Evolutionary conservation across 768 basidiomycete species (phyloP), one percentile per base, ranked within the genome.

Genomic region (Mycena indigotica): DNA sequence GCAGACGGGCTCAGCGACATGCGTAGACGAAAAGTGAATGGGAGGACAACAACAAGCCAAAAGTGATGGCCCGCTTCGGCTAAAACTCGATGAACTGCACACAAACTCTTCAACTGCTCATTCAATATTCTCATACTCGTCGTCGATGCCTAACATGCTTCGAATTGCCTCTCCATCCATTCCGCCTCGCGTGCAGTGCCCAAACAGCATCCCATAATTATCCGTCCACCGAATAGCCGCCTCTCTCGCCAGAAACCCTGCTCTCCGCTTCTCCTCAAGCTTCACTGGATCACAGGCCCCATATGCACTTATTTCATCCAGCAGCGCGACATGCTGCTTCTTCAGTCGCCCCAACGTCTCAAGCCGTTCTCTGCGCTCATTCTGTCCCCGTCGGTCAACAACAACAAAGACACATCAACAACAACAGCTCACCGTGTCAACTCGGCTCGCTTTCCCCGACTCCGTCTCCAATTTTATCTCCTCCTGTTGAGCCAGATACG

Each of bases 161-260:
- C 46, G 81, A 61, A 93, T 76, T 52, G 91, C 91, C 53, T 80
- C 80, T 0, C 75, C 69, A 30, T 85, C 81, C 15, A 86, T 76
- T 3, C 80, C 77, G 38, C 76, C 83, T 39, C 87, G 77, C 28
- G 81, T 84, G 67, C 91, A 88, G 67, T 91, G 68, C 29, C 81
- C 79, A 49, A 90, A 70, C 28, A 90, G 74, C 48, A 85, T 79
- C 38, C 81, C 73, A 69, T 88, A 91, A 64, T 92, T 90, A 62
- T 92, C 89, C 90, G 95, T 98, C 91, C 93, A 95, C 15, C 92
- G 85, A 23, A 87, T 69, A 13, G 88, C 84, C 13, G 92, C 93
- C 67, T 96, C 93, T 60, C 88, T 91, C 3, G 90, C 92, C 15
- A 95, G 77, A 50, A 82, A 79, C 10, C 85, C 79, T 0, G 88